Conservation (phyloP, 2,329 filamentous ascomycete genomes). For the Penicillium sp. region DNA sequence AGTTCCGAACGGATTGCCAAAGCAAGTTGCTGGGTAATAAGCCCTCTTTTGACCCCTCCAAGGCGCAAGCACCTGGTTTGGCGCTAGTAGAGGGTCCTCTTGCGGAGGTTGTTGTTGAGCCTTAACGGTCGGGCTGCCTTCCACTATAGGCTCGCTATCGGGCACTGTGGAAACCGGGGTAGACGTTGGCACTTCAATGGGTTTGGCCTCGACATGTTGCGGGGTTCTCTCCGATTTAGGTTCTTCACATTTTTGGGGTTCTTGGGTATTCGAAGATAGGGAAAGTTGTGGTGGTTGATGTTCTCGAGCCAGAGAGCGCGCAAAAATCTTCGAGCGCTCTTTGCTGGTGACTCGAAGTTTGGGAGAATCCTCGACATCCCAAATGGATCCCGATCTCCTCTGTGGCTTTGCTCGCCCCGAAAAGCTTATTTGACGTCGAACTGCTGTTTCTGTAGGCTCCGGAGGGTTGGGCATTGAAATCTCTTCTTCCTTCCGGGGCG, state of each 20-base stretch:
- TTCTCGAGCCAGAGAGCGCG: slow-evolving; percentile 16
- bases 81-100: slow-evolving; percentile 40
- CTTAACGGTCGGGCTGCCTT: slow-evolving; percentile 6
- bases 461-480: slow-evolving; percentile 15
- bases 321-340: slow-evolving; percentile 17
- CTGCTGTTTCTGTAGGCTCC: slow-evolving; percentile 22
- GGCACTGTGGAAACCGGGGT: slow-evolving; percentile 18
- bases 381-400: slow-evolving; percentile 36
- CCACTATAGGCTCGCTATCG: slow-evolving; percentile 16
- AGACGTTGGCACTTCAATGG: slow-evolving; percentile 21
- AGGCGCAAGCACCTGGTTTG: slow-evolving; percentile 61
- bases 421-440: slow-evolving; percentile 23
- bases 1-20: slow-evolving; percentile 50
- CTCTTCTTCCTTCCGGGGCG: slow-evolving; percentile 21
- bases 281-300: not conserved
- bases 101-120: slow-evolving; percentile 5
- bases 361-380: slow-evolving; percentile 44
- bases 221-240: slow-evolving; percentile 2
- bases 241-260: not conserved
- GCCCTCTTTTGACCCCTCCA: slow-evolving; percentile 61
- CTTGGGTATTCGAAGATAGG: not conserved
- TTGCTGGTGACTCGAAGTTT: slow-evolving; percentile 28
- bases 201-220: slow-evolving; percentile 16
- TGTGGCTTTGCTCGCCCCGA: slow-evolving; percentile 30
- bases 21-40: slow-evolving; percentile 66